phyloP scores from a whole-genome alignment of 352 stramenopile species.

The Nothophytophthora sp. region DNA sequence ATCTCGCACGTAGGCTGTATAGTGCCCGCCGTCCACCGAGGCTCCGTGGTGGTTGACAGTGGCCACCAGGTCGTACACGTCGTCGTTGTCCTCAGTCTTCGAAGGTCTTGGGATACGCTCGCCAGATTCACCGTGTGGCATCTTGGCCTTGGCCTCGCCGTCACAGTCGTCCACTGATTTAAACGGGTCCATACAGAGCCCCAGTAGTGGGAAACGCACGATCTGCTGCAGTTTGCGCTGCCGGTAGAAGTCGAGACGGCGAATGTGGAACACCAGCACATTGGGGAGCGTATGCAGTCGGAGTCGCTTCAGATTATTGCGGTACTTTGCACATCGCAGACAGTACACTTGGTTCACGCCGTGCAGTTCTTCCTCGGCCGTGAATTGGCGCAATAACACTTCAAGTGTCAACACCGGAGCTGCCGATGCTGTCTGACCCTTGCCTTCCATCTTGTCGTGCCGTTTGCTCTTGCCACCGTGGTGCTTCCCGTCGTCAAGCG shows the following conservation, averaged over 20 bases:
- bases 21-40: conserved; percentile 69
- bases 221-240: conserved; percentile 55
- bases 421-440: neutral
- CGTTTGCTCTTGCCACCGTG: conserved; percentile 5
- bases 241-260: conserved; percentile 69
- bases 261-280: conserved; percentile 76
- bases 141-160: conserved; percentile 22
- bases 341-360: conserved; percentile 71
- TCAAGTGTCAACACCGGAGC: conserved; percentile 25
- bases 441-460: neutral
- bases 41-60: conserved; percentile 75
- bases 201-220: conserved; percentile 53
- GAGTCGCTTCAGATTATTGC: conserved; percentile 62
- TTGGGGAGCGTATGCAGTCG: conserved; percentile 64
- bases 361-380: conserved; percentile 53
- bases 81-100: conserved; percentile 16
- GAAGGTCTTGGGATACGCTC: conserved; percentile 4
- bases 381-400: conserved; percentile 48
- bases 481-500: conserved; percentile 28
- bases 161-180: conserved; percentile 13
- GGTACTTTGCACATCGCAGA: conserved; percentile 50
- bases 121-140: conserved; percentile 5
- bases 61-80: conserved; percentile 66
- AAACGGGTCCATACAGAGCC: conserved; percentile 43
- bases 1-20: conserved; percentile 54